phyloP scores from a whole-genome alignment of 768 basidiomycete genomes.

The Russula brevipes region DNA sequence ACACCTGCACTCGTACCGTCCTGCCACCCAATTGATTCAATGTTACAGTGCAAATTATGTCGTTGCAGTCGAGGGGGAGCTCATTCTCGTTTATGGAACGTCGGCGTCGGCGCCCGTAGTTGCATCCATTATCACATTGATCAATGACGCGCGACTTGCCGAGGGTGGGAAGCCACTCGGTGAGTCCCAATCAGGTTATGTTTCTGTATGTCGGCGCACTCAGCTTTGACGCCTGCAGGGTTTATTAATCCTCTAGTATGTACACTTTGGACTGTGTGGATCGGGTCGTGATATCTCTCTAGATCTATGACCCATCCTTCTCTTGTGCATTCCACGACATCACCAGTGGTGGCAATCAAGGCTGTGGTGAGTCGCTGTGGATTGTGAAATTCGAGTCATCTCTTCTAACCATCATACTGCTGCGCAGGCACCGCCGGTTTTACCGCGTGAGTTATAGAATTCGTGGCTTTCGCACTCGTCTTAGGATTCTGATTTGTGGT shows the following conservation, averaged over 20 bases:
- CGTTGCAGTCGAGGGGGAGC: conserved; percentile 28
- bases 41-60: conserved; percentile 3
- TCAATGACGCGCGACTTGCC: conserved; percentile 37
- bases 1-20: not conserved
- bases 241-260: conserved; percentile 12
- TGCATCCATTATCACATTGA: conserved; percentile 33
- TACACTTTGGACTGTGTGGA: not conserved
- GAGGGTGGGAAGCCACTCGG: conserved; percentile 26
- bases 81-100: conserved; percentile 33
- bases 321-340: not conserved
- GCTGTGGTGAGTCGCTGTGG: conserved; percentile 12
- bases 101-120: conserved; percentile 35
- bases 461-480: not conserved
- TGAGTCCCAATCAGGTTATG: not conserved
- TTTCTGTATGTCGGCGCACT: not conserved
- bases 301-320: not conserved
- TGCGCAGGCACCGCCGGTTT: conserved; percentile 11
- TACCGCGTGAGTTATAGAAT: conserved; percentile 1
- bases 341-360: conserved; percentile 4
- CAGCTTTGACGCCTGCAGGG: not conserved
- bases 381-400: not conserved
- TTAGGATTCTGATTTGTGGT: not conserved
- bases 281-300: not conserved
- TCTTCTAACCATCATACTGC: not conserved
- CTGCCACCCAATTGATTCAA: not conserved